Conservation (phyloP, 768 basidiomycete genomes). For the Mycena polygramma region DNA sequence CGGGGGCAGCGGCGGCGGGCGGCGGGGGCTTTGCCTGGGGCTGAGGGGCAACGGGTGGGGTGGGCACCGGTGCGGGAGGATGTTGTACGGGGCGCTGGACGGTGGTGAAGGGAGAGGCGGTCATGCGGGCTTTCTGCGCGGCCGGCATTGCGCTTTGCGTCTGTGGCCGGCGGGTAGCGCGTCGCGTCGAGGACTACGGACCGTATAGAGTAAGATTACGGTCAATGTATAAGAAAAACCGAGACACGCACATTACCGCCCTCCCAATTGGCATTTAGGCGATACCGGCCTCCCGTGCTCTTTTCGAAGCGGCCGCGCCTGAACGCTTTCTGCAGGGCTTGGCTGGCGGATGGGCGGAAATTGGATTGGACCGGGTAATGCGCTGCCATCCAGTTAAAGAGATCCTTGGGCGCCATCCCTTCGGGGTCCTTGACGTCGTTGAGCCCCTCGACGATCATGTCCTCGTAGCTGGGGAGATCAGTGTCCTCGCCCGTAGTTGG, state of each 20-base stretch:
- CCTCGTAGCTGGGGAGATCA: constrained; percentile 88
- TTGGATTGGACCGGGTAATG: constrained; percentile 89
- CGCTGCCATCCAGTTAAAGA: constrained; percentile 88
- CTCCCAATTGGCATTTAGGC: constrained; percentile 82
- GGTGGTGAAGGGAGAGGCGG: constrained; percentile 38
- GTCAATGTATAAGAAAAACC: background rate
- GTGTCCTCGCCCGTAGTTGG: constrained; percentile 45
- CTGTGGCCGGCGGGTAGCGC: constrained; percentile 87
- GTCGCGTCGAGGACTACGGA: constrained; percentile 70
- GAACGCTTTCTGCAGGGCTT: constrained; percentile 89
- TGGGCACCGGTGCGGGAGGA: background rate
- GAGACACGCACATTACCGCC: constrained; percentile 76
- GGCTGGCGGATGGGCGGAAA: constrained; percentile 90
- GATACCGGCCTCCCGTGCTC: constrained; percentile 77
- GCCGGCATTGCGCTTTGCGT: constrained; percentile 50
- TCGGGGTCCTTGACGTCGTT: constrained; percentile 75
- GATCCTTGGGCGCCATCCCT: constrained; percentile 84
- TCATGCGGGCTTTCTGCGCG: constrained; percentile 26
- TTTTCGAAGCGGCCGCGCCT: constrained; percentile 87
- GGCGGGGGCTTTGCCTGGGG: background rate
- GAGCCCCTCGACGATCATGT: constrained; percentile 91
- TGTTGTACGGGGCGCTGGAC: constrained; percentile 18
- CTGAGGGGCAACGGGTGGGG: too few species aligned
- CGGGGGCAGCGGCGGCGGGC: background rate
- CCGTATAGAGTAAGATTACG: too few species aligned